These are phyloP conservation scores for Agastache rugosa DNA, from an alignment of 257 asterid species.

Conservation along the genomic window DNA sequence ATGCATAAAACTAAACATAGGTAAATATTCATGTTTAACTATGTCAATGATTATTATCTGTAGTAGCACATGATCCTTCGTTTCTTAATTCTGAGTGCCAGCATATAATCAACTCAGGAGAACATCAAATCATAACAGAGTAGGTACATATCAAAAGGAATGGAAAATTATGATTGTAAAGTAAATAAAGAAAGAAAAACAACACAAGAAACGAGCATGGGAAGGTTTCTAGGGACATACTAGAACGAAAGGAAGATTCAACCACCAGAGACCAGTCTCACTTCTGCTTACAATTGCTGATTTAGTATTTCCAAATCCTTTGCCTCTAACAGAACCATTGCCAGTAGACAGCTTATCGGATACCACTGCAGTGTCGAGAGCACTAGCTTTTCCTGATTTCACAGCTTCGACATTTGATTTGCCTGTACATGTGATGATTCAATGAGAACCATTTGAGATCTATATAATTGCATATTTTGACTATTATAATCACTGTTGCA, in stretches of 20 bases:
- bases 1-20: not conserved
- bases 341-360: constrained; percentile 41
- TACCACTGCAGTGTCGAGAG: constrained; percentile 30
- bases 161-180: not conserved
- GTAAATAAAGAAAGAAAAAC: constrained; percentile 7
- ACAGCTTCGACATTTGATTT: constrained; percentile 36
- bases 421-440: constrained; percentile 32
- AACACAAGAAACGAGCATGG: constrained; percentile 27
- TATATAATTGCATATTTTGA: constrained; percentile 16
- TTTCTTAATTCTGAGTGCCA: not conserved
- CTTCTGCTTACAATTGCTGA: constrained; percentile 35
- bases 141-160: constrained; percentile 20
- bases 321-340: constrained; percentile 39
- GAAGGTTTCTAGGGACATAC: constrained; percentile 53
- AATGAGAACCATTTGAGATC: constrained; percentile 21
- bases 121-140: not conserved
- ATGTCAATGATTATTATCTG: not conserved
- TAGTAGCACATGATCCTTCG: not conserved
- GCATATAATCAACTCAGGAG: not conserved
- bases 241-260: constrained; percentile 74
- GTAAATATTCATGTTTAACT: not conserved
- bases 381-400: constrained; percentile 43
- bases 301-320: constrained; percentile 40
- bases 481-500: constrained; percentile 20
- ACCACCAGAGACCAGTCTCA: constrained; percentile 76